Evolutionary conservation across 2,329 filamentous ascomycete genomes (phyloP), one percentile per base, ranked within the genome.

Genomic region (Westerdykella aurantiaca): DNA sequence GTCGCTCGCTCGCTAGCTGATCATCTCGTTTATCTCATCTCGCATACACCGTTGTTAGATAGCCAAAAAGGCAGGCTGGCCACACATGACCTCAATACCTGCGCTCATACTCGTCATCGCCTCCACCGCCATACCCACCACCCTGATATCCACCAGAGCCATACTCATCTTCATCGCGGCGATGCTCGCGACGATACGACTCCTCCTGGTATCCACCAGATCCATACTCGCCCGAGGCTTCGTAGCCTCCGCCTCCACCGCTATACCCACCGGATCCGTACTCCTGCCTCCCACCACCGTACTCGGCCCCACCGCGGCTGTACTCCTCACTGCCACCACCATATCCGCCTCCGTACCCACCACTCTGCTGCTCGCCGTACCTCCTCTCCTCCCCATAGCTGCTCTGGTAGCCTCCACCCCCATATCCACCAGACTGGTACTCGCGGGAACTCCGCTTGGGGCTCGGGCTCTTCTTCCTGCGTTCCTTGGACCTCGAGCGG

Each of bases 351-450:
- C 33, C 42, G 29, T 14, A 35, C 5, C 17, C n/a, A 14, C 33
- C 33, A 35, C 33, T 13, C 33, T 42, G 45, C 38, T 55, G 42
- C 34, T 55, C 42, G n/a, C 54, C 56, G 37, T 62, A 59, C 25
- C 57, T 34, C 21, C 50, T 45, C 39, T 62, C 58, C 31, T 57
- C 45, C 38, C 58, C 52, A 18, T 58, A 57, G 34, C 49, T 53
- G 33, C 45, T 42, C 34, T 41, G 37, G 11, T 39, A 42, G 16
- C 42, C 38, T 40, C 34, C 33, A 38, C 34, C 34, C 5, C 37
- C 41, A 33, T 43, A 35, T 16, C 33, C 33, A 18, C 33, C 33
- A 5, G 33, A 34, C 9, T 39, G 18, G 46, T 55, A 52, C 11
- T 54, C 51, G 31, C 54, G 53, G 7, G 56, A 58, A 44, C 45